Evolutionary conservation across 2,329 filamentous ascomycete genomes (phyloP).

Genomic region (Teratosphaeria destructans): DNA sequence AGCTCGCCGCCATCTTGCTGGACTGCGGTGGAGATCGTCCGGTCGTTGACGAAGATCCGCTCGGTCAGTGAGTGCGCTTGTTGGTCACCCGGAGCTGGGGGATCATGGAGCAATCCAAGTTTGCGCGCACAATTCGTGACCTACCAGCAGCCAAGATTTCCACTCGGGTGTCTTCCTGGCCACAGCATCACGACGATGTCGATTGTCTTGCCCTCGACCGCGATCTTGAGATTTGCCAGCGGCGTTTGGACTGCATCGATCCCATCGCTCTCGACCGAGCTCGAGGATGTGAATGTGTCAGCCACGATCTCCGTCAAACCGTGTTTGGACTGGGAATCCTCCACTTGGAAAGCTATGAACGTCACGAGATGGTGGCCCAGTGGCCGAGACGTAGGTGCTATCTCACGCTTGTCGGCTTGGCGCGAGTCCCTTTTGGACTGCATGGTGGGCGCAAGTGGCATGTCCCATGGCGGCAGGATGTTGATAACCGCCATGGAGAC

Average conservation of each 20-base stretch:
- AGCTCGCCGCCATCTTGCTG: slow-evolving; percentile 2
- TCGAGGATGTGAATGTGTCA: not conserved
- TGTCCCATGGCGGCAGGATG: not conserved
- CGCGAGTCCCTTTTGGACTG: not conserved
- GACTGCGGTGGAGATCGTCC: not conserved
- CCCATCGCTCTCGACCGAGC: not conserved
- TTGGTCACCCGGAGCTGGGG: not conserved
- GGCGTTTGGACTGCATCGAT: not conserved
- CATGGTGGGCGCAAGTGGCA: not conserved
- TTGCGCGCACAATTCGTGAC: not conserved
- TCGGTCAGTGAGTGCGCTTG: not conserved
- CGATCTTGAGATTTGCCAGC: not conserved
- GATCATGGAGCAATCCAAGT: not conserved
- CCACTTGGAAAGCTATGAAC: not conserved
- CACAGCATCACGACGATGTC: not conserved
- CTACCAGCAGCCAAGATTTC: not conserved
- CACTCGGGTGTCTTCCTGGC: not conserved
- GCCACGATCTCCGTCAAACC: not conserved
- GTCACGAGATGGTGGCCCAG: not conserved
- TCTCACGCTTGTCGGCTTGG: not conserved
- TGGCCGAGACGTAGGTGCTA: not conserved
- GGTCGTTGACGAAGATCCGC: not conserved
- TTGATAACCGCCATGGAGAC: no score
- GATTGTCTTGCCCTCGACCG: not conserved
- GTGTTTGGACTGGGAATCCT: not conserved